Evolutionary conservation across 106 monocot species (phyloP).

Genomic region (Posidonia australis): DNA sequence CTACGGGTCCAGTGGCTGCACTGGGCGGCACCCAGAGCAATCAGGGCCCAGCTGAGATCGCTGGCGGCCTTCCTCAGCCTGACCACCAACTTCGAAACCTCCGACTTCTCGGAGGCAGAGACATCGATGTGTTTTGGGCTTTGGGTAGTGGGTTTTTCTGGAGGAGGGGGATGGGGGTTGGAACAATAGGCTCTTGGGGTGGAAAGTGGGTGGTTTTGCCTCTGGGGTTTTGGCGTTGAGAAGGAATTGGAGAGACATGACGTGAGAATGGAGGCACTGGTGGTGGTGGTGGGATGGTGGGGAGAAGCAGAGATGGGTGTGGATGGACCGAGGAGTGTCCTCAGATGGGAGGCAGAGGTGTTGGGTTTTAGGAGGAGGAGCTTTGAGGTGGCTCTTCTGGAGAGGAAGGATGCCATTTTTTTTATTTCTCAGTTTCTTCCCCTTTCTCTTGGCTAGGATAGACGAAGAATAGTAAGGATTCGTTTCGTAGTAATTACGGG

Average conservation of each 20-base stretch:
- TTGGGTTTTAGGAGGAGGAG: conserved; percentile 1
- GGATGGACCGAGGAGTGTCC: neutral
- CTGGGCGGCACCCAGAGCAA: neutral
- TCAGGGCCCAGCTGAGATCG: conserved; percentile 2
- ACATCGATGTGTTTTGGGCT: neutral
- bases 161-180: neutral
- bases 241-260: neutral
- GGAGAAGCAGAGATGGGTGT: neutral
- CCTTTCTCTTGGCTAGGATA: too few species aligned
- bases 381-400: neutral
- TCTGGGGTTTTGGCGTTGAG: neutral
- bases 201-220: neutral
- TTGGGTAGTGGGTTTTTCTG: neutral
- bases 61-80: conserved; percentile 3
- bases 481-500: too few species aligned
- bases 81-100: neutral
- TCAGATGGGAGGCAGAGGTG: neutral
- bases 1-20: neutral
- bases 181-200: conserved; percentile 1
- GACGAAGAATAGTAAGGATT: too few species aligned
- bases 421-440: too few species aligned
- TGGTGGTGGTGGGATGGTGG: neutral
- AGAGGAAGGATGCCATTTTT: neutral
- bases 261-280: neutral
- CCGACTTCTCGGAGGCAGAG: neutral